phyloP scores from a whole-genome alignment of 139 green algal species.

The Desmodesmus armatus region DNA sequence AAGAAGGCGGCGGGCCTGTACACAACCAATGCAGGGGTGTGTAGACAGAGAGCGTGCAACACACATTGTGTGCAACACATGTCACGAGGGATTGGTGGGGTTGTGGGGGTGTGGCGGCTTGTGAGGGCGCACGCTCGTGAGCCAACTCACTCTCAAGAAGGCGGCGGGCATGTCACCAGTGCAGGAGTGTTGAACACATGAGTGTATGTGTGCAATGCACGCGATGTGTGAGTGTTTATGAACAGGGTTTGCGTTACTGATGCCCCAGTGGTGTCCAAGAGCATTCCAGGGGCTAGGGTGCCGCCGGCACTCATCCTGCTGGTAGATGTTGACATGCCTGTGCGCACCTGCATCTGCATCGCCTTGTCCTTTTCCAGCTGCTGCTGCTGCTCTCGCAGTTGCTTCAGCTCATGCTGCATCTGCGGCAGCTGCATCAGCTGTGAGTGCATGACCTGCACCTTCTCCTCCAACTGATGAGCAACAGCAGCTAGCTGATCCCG shows the following conservation, averaged over 20 bases:
- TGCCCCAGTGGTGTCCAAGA: too few species aligned
- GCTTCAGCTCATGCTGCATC: constrained; percentile 40
- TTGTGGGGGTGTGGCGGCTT: too few species aligned
- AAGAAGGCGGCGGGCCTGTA: constrained; percentile 27
- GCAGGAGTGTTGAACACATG: background rate
- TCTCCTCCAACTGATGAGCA: constrained; percentile 43
- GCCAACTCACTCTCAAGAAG: constrained; percentile 25
- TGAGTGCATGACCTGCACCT: background rate
- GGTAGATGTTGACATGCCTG: too few species aligned
- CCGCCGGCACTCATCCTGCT: background rate
- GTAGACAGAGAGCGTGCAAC: background rate
- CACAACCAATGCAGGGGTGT: background rate
- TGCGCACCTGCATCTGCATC: constrained; percentile 22
- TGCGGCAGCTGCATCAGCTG: constrained; percentile 22
- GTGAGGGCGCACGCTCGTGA: constrained; percentile 24
- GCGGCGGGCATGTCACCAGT: constrained; percentile 4
- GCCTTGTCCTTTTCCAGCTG: constrained; percentile 38
- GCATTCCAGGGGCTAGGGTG: too few species aligned
- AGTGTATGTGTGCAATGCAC: background rate
- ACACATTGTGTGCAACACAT: background rate
- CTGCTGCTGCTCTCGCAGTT: constrained; percentile 27
- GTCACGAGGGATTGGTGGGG: too few species aligned
- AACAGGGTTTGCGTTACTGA: too few species aligned
- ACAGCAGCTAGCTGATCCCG: constrained; percentile 37
- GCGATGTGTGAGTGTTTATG: too few species aligned